Base-by-base conservation (phyloP, 768 basidiomycete genomes). In the Cyclocybe cylindracea region DNA sequence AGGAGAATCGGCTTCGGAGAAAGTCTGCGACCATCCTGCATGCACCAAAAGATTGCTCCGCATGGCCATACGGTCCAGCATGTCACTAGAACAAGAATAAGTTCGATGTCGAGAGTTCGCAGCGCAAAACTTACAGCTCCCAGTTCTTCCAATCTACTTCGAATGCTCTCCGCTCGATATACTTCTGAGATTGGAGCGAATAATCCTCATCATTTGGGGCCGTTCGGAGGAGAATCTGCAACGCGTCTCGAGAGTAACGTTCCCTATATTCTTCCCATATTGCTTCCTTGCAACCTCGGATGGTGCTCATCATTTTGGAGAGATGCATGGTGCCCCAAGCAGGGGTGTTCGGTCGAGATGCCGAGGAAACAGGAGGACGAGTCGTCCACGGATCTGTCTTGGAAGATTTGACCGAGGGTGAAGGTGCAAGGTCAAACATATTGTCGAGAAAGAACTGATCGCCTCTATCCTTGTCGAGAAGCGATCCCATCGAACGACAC, bases 21-120 rank as follows among this genome's bases (percentile, higher is more conserved):
- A 52, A 0, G 80, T 78, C 50, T 79, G 79, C 2, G 61, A 45
- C 88, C 87, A 89, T 11, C 62, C 63, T 29, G 84, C 62, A 47
- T 76, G 72, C 3, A 72, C 66, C 41, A 68, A 66, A 29, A 88
- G 68, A 43, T 70, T 68, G 11, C 71, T 70, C 35, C 84, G 79
- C 71, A 89, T 79, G 43, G 77, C 75, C 39, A 86, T 84, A 10
- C 88, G 85, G 58, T 87, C 85, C 38, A 72, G 72, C 89, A 91
- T 91, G 55, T 91, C 89, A 56, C 89, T 91, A 51, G n/a, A 55
- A 46, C 32, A 55, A 24, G 33, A 33, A 51, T 35, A n/a, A 36
- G n/a, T 40, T 33, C 39, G 13, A 44, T 10, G 24, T 14, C 38
- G 47, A 18, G 16, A 35, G 47, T 43, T 47, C 46, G 31, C 39